phyloP scores from a whole-genome alignment of 176 grass and related monocot species.

The Musa schizocarpa region DNA sequence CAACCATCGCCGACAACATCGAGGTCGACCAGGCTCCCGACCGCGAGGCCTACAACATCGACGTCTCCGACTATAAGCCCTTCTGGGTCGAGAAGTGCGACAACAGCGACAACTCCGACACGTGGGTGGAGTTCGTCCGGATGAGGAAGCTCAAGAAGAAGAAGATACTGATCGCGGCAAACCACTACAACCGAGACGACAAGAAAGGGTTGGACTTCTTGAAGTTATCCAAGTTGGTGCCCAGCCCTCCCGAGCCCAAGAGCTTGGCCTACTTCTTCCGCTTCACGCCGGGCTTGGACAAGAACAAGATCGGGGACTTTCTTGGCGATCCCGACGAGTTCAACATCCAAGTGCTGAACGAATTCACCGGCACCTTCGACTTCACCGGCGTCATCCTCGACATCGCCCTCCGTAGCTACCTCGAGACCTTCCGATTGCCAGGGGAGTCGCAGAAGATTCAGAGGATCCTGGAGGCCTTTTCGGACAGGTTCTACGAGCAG shows the following conservation, averaged over 20 bases:
- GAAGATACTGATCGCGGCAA: conserved; percentile 69
- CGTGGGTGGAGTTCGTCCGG: conserved; percentile 77
- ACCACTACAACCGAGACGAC: conserved; percentile 92
- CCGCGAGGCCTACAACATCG: conserved; percentile 37
- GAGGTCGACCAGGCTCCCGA: conserved; percentile 42
- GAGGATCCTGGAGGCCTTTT: conserved; percentile 72
- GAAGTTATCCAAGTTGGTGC: conserved; percentile 56
- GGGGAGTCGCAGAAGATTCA: conserved; percentile 99
- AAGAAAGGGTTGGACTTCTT: conserved; percentile 87
- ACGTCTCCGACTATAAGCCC: conserved; percentile 45
- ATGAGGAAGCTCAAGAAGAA: conserved; percentile 71
- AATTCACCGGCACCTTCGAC: conserved; percentile 74
- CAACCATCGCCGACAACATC: conserved; percentile 77
- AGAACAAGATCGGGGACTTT: conserved; percentile 73
- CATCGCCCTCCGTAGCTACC: conserved; percentile 63
- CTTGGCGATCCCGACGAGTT: conserved; percentile 77
- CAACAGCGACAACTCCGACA: conserved; percentile 22
- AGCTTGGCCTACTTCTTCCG: conserved; percentile 85
- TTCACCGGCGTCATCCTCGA: conserved; percentile 69
- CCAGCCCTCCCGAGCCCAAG: conserved; percentile 46
- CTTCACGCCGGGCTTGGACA: conserved; percentile 68
- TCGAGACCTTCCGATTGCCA: conserved; percentile 75
- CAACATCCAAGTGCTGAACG: conserved; percentile 58
- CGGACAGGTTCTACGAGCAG: conserved; percentile 74
- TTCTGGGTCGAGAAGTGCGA: conserved; percentile 57